These are phyloP conservation scores for Thelonectria rubi DNA, from an alignment of 2,329 filamentous ascomycete species.

Conservation along the genomic window DNA sequence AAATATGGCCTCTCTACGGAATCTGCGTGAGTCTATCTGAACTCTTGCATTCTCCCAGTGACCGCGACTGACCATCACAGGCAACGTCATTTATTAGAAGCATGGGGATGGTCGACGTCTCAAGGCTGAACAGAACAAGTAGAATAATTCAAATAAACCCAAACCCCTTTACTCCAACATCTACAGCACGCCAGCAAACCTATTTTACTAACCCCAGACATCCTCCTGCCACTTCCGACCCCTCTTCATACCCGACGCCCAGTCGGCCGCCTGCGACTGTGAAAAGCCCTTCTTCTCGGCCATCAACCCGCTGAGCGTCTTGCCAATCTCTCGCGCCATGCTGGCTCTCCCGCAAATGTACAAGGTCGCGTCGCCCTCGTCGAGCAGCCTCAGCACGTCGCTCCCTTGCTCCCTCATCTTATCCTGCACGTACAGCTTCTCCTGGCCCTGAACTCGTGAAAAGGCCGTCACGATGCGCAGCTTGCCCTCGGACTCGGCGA, in stretches of 20 bases:
- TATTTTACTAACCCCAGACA: slow-evolving; percentile 21
- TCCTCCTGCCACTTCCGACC: slow-evolving; percentile 28
- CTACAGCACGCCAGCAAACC: not conserved
- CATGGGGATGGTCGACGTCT: slow-evolving; percentile 22
- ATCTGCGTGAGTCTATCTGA: slow-evolving; percentile 17
- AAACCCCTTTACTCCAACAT: not conserved
- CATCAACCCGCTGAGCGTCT: slow-evolving; percentile 22
- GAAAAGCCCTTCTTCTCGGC: slow-evolving; percentile 17
- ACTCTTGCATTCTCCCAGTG: no score
- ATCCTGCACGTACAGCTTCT: slow-evolving; percentile 24
- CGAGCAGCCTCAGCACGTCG: slow-evolving; percentile 10
- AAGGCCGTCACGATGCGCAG: slow-evolving; percentile 21
- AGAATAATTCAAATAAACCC: not conserved
- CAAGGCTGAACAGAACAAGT: not conserved
- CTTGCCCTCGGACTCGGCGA: slow-evolving; percentile 21
- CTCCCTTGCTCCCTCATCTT: slow-evolving; percentile 16
- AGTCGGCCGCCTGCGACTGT: slow-evolving; percentile 14
- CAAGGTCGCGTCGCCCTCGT: slow-evolving; percentile 16
- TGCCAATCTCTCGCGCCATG: slow-evolving; percentile 27
- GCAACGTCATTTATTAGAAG: slow-evolving; percentile 27
- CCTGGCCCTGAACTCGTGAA: slow-evolving; percentile 19
- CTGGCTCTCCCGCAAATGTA: slow-evolving; percentile 24
- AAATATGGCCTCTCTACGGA: slow-evolving; percentile 25
- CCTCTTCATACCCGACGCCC: slow-evolving; percentile 23
- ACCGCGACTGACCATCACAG: not conserved